A percentile compares a stretch with the other conserved stretches of the same genome.
phyloP scores from a whole-genome alignment of 768 basidiomycete genomes.

The Megacollybia marginata region DNA sequence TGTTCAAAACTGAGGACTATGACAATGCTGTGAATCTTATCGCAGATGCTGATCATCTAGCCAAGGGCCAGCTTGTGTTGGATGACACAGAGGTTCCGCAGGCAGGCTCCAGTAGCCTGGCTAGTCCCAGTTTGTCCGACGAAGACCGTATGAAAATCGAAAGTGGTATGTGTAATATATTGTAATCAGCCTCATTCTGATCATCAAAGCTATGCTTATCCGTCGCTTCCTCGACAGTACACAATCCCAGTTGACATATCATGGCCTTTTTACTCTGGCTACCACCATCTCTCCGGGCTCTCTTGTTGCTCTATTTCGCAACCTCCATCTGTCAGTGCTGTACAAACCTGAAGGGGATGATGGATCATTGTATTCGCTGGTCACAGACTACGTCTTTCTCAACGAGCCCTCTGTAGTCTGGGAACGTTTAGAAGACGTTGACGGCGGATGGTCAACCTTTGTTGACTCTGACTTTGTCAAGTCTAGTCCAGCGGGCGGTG shows the following conservation, averaged over 20 bases:
- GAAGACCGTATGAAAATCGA: slow-evolving; percentile 59
- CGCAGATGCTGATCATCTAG: slow-evolving; percentile 73
- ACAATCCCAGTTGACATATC: slow-evolving; percentile 80
- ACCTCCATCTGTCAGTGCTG: slow-evolving; percentile 83
- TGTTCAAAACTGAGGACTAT: slow-evolving; percentile 55
- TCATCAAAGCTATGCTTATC: slow-evolving; percentile 50
- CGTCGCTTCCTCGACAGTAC: slow-evolving; percentile 64
- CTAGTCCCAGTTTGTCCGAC: slow-evolving; percentile 31
- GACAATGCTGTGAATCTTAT: slow-evolving; percentile 69
- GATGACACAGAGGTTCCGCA: slow-evolving; percentile 19
- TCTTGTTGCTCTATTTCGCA: slow-evolving; percentile 85
- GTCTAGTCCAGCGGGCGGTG: slow-evolving; percentile 68
- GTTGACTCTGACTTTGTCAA: slow-evolving; percentile 65
- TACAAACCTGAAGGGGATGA: slow-evolving; percentile 47
- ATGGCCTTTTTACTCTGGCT: slow-evolving; percentile 78
- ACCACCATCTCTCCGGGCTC: slow-evolving; percentile 45
- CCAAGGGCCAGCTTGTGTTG: slow-evolving; percentile 52
- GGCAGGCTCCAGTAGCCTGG: slow-evolving; percentile 16
- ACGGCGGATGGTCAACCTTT: slow-evolving; percentile 71
- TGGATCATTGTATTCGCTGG: slow-evolving; percentile 67
- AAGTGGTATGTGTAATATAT: slow-evolving; percentile 46
- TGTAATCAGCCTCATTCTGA: neutral
- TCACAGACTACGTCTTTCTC: slow-evolving; percentile 78
- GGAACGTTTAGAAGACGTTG: slow-evolving; percentile 87
- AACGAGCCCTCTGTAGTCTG: slow-evolving; percentile 77